phyloP scores from a whole-genome alignment of 768 basidiomycete genomes.

The Filobasidium floriforme region DNA sequence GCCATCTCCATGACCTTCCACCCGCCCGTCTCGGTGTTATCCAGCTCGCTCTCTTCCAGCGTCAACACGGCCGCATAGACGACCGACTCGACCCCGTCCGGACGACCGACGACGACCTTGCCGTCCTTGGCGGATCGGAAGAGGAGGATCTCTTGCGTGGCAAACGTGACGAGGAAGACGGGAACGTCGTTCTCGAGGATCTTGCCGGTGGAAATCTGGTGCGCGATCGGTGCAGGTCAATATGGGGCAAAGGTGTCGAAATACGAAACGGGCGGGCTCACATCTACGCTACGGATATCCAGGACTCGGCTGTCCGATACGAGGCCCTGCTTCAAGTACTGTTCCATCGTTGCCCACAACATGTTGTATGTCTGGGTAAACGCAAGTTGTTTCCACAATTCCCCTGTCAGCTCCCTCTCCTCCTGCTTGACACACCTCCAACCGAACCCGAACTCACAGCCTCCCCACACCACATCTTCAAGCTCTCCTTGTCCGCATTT shows the following conservation, averaged over 20 bases:
- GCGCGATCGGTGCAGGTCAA: background rate
- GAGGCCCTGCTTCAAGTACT: constrained; percentile 81
- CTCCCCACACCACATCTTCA: constrained; percentile 89
- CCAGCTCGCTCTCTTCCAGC: constrained; percentile 74
- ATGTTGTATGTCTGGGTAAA: constrained; percentile 87
- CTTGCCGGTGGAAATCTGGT: constrained; percentile 72
- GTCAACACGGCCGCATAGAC: constrained; percentile 87
- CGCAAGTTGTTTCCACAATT: background rate
- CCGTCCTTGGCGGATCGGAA: constrained; percentile 84
- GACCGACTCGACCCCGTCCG: constrained; percentile 86
- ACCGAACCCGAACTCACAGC: constrained; percentile 57
- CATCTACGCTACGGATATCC: constrained; percentile 95
- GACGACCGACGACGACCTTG: constrained; percentile 79
- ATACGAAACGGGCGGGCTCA: constrained; percentile 46
- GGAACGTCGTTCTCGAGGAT: constrained; percentile 81
- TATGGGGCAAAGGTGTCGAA: background rate
- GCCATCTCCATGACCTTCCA: constrained; percentile 83
- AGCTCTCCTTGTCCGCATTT: constrained; percentile 73
- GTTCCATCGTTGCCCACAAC: constrained; percentile 96
- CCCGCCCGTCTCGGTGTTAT: constrained; percentile 87
- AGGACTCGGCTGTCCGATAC: constrained; percentile 88
- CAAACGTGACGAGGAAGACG: constrained; percentile 82
- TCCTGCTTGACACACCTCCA: background rate
- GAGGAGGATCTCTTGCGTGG: constrained; percentile 84
- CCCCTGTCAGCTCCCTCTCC: background rate